Percentiles rank a stretch among this genome's conserved stretches.
phyloP scores from a whole-genome alignment of 2,329 filamentous ascomycete genomes.

The Beauveria sp. region DNA sequence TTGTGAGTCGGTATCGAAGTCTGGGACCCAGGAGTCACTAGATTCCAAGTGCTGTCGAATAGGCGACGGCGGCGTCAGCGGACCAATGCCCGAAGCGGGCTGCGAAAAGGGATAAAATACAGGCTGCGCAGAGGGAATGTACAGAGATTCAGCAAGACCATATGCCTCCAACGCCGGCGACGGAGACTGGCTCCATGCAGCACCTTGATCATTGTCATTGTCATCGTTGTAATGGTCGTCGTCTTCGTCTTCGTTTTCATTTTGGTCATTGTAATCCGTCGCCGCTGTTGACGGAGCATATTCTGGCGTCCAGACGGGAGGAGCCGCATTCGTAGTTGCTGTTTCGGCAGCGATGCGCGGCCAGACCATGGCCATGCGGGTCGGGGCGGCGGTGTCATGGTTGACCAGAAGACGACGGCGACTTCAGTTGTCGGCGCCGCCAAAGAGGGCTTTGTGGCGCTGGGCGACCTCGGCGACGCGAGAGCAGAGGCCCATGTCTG shows the following conservation, averaged over 20 bases:
- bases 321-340: background rate
- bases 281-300: background rate
- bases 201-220: background rate
- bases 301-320: background rate
- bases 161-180: background rate
- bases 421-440: conserved; percentile 44
- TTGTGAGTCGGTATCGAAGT: background rate
- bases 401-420: conserved; percentile 13
- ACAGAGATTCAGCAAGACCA: background rate
- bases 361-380: conserved; percentile 35
- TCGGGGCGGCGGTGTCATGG: conserved; percentile 19
- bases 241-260: background rate
- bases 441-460: conserved; percentile 70
- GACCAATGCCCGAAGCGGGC: conserved; percentile 1
- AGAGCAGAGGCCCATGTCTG: conserved; percentile 69
- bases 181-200: background rate
- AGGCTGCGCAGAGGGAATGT: conserved; percentile 11
- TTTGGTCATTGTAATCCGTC: background rate
- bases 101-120: conserved; percentile 6
- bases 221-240: background rate
- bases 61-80: conserved; percentile 2
- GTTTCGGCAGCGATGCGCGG: conserved; percentile 10
- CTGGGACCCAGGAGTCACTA: background rate
- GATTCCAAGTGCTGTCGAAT: background rate
- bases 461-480: conserved; percentile 83